Percentiles rank a stretch among this genome's conserved stretches.
Conservation (phyloP, 352 stramenopile species). For the Pythium dissimile region DNA sequence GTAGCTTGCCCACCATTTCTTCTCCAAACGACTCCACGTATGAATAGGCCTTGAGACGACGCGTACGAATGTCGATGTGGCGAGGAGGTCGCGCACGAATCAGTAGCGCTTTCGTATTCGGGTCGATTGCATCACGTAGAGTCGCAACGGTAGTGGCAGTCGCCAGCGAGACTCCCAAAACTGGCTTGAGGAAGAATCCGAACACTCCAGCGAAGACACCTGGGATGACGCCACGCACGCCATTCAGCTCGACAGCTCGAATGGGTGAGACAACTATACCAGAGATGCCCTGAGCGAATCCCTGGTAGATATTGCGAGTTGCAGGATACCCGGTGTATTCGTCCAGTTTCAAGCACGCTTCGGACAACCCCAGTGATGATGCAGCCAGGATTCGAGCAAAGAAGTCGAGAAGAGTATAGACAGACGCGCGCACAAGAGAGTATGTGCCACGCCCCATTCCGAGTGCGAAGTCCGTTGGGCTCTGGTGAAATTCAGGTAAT, state of each 20-base stretch:
- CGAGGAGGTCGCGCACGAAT: conserved; percentile 73
- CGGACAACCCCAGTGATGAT: conserved; percentile 73
- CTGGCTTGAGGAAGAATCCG: conserved; percentile 77
- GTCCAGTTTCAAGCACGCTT: conserved; percentile 84
- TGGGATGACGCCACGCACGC: conserved; percentile 68
- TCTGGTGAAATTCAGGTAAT: conserved; percentile 25
- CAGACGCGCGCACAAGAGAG: conserved; percentile 76
- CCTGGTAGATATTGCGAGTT: conserved; percentile 85
- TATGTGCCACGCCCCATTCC: conserved; percentile 78
- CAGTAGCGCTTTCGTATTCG: conserved; percentile 76
- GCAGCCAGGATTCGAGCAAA: conserved; percentile 83
- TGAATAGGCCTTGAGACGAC: conserved; percentile 79
- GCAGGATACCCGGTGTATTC: conserved; percentile 86
- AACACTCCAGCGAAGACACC: conserved; percentile 76
- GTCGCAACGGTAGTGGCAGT: conserved; percentile 68
- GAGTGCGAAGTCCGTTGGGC: conserved; percentile 72
- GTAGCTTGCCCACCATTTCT: conserved; percentile 81
- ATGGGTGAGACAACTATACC: conserved; percentile 83
- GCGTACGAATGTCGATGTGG: conserved; percentile 79
- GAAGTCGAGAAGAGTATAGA: conserved; percentile 88
- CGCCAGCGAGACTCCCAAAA: conserved; percentile 73
- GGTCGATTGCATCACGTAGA: conserved; percentile 74
- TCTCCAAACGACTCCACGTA: conserved; percentile 87
- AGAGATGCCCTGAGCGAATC: conserved; percentile 80
- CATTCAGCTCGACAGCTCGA: conserved; percentile 77